phyloP scores from a whole-genome alignment of 225 moss, liverwort and hornwort genomes.

The Physcomitrellopsis africana region DNA sequence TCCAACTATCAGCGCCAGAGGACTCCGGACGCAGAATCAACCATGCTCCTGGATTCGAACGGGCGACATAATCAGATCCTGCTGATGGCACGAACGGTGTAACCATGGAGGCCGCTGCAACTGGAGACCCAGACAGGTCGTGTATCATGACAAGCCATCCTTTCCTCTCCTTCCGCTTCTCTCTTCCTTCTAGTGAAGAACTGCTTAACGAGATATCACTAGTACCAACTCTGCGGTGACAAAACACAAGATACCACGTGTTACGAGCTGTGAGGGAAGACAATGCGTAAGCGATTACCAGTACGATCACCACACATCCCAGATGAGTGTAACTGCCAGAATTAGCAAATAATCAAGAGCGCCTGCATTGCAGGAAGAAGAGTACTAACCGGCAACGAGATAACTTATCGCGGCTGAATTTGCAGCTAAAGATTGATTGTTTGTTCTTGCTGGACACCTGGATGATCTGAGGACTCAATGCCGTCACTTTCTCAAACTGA shows the following conservation, averaged over 20 bases:
- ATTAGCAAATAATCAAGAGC: not conserved
- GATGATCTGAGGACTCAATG: conserved; percentile 82
- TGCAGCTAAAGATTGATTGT: conserved; percentile 90
- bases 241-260: not conserved
- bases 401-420: conserved; percentile 83
- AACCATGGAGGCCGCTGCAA: conserved; percentile 87
- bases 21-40: conserved; percentile 78
- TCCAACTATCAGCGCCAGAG: conserved; percentile 63
- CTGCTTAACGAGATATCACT: conserved; percentile 58
- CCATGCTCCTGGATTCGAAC: conserved; percentile 87
- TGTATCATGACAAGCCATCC: conserved; percentile 91
- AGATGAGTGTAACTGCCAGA: no score
- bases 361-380: not conserved
- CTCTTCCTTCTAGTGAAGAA: conserved; percentile 48
- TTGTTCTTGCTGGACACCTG: conserved; percentile 78
- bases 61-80: conserved; percentile 77
- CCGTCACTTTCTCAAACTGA: conserved; percentile 83
- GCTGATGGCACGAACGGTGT: conserved; percentile 85
- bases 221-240: conserved; percentile 59
- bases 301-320: not conserved
- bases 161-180: conserved; percentile 70
- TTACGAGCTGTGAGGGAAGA: not conserved
- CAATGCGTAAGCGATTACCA: not conserved
- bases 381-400: conserved; percentile 64
- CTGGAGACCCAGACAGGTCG: conserved; percentile 78